These are phyloP conservation scores for Citrus mangshanensis DNA, from an alignment of 345 rosid species.

Conservation along the genomic window DNA sequence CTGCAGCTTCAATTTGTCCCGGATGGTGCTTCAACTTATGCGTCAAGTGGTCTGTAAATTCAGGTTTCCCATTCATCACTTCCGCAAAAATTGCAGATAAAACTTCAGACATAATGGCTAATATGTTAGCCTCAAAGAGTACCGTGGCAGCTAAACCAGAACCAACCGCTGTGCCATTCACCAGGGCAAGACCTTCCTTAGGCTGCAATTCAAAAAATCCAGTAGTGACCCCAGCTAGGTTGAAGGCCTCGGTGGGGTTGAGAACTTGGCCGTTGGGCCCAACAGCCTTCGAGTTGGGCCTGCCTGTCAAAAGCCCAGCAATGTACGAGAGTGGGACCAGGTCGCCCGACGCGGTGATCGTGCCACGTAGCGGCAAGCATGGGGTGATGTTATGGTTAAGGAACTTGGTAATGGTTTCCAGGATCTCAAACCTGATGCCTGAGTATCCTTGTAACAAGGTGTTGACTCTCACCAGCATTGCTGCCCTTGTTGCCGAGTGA, in stretches of 20 bases:
- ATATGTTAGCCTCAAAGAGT: slow-evolving; percentile 52
- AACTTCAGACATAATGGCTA: slow-evolving; percentile 52
- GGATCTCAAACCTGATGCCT: slow-evolving; percentile 68
- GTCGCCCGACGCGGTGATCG: slow-evolving; percentile 75
- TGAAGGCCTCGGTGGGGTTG: slow-evolving; percentile 46
- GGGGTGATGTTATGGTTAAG: slow-evolving; percentile 71
- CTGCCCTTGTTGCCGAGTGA: slow-evolving; percentile 61
- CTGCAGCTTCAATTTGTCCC: slow-evolving; percentile 79
- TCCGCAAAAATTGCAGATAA: slow-evolving; percentile 64
- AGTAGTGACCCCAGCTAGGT: slow-evolving; percentile 32
- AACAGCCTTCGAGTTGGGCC: slow-evolving; percentile 56
- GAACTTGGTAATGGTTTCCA: slow-evolving; percentile 59
- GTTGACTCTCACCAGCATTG: slow-evolving; percentile 78
- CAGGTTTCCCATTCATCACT: slow-evolving; percentile 76
- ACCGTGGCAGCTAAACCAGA: slow-evolving; percentile 72
- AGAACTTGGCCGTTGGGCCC: slow-evolving; percentile 54
- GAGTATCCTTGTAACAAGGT: slow-evolving; percentile 76
- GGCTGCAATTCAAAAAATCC: slow-evolving; percentile 70
- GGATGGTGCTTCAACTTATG: slow-evolving; percentile 77
- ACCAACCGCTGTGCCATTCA: slow-evolving; percentile 80
- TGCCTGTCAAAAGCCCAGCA: slow-evolving; percentile 56
- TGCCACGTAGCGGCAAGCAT: slow-evolving; percentile 68
- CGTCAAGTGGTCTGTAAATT: slow-evolving; percentile 71
- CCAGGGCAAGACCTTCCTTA: slow-evolving; percentile 70
- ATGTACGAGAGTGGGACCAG: slow-evolving; percentile 68